phyloP scores from a whole-genome alignment of 1,139 yeast species.

The Pichia sp. region DNA sequence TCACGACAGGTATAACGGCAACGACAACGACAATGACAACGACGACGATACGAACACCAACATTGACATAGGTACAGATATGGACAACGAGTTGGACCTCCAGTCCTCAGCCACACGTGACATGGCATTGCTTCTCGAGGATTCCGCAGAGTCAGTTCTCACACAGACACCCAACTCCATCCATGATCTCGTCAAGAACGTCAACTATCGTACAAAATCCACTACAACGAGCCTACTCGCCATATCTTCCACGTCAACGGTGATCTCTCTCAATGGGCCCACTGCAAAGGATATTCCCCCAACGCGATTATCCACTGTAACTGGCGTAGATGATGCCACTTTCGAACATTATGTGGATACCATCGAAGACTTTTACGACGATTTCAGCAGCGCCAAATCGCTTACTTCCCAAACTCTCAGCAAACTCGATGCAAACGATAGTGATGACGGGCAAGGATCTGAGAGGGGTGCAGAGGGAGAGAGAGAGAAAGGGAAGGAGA shows the following conservation, averaged over 20 bases:
- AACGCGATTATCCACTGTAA: constrained; percentile 49
- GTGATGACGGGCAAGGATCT: background rate
- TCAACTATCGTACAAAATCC: constrained; percentile 39
- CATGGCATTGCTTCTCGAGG: constrained; percentile 1
- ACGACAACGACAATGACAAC: background rate
- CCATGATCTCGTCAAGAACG: constrained; percentile 40
- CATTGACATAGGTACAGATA: background rate
- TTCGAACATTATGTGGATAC: constrained; percentile 43
- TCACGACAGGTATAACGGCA: too few relatives aligned
- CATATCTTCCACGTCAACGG: constrained; percentile 25
- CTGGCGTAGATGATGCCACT: constrained; percentile 40
- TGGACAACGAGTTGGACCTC: background rate
- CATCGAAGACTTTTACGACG: constrained; percentile 47
- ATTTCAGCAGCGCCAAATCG: constrained; percentile 42
- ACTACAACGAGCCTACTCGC: constrained; percentile 24
- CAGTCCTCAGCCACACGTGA: constrained; percentile 1
- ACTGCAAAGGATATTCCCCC: constrained; percentile 82
- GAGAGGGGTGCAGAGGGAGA: background rate
- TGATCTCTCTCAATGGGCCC: constrained; percentile 54
- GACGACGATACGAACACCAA: background rate
- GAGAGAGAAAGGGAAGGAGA: background rate
- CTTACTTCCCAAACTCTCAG: constrained; percentile 45
- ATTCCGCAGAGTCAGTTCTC: constrained; percentile 5
- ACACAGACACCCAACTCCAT: constrained; percentile 8
- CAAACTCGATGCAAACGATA: constrained; percentile 17